phyloP scores from a whole-genome alignment of 108 stramenopile species.

The Chaetoceros tenuissimus region DNA sequence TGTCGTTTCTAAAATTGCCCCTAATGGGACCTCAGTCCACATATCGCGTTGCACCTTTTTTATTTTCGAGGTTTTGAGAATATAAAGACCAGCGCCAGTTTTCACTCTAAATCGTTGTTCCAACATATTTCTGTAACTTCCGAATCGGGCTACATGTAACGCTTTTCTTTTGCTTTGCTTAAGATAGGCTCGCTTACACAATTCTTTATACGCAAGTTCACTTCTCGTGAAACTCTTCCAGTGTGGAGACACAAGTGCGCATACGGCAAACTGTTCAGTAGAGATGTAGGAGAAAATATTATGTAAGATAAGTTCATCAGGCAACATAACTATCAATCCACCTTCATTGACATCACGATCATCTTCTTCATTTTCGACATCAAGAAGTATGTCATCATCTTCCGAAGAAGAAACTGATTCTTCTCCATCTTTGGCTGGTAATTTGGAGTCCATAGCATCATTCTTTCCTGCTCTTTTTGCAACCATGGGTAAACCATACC shows the following conservation, averaged over 20 bases:
- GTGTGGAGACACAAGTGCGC: constrained; percentile 59
- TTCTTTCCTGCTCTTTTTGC: constrained; percentile 14
- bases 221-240: constrained; percentile 71
- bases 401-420: constrained; percentile 12
- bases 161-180: constrained; percentile 58
- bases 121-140: constrained; percentile 65
- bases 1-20: constrained; percentile 63
- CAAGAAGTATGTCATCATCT: neutral
- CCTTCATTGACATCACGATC: constrained; percentile 42
- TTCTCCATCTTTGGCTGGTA: too few relatives aligned
- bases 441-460: constrained; percentile 46
- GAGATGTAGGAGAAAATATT: constrained; percentile 54
- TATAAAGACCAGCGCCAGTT: constrained; percentile 65
- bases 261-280: constrained; percentile 47
- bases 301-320: constrained; percentile 62
- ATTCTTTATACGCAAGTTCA: constrained; percentile 52
- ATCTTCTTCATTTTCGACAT: neutral
- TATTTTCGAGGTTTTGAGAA: constrained; percentile 49
- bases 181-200: constrained; percentile 69
- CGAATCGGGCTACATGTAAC: constrained; percentile 53
- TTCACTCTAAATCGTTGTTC: constrained; percentile 63
- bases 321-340: constrained; percentile 47
- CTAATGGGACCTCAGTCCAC: constrained; percentile 79
- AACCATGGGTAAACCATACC: neutral
- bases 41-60: constrained; percentile 53